phyloP scores from a whole-genome alignment of 805 yeast genomes.

The Spencermartinsiella europaea region DNA sequence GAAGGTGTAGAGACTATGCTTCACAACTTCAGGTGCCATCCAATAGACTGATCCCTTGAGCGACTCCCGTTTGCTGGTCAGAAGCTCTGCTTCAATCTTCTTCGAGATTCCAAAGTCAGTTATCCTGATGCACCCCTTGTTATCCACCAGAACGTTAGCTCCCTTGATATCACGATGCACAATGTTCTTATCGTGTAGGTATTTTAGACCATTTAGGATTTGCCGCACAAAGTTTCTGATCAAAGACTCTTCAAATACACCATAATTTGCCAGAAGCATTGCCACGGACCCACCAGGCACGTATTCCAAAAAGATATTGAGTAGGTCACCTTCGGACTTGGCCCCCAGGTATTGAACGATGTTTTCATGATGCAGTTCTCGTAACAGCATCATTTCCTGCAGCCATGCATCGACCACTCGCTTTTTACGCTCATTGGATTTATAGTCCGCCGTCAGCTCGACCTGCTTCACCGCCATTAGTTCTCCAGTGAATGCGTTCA shows the following conservation, averaged over 20 bases:
- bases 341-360: constrained; percentile 92
- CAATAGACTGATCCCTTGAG: constrained; percentile 93
- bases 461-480: constrained; percentile 97
- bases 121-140: constrained; percentile 74
- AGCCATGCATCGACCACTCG: constrained; percentile 75
- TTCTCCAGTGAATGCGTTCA: constrained; percentile 90
- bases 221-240: constrained; percentile 69
- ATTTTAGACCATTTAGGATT: constrained; percentile 67
- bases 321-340: constrained; percentile 58
- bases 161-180: constrained; percentile 88
- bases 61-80: constrained; percentile 58
- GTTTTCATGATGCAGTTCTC: constrained; percentile 81
- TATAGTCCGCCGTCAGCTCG: constrained; percentile 47
- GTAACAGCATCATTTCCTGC: constrained; percentile 66
- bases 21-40: constrained; percentile 99
- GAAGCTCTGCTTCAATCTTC: constrained; percentile 53
- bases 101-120: constrained; percentile 84
- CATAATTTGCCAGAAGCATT: constrained; percentile 63
- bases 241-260: constrained; percentile 74
- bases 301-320: constrained; percentile 77
- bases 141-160: constrained; percentile 77
- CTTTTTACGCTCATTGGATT: constrained; percentile 34
- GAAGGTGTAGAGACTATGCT: constrained; percentile 83
- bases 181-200: constrained; percentile 68
- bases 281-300: constrained; percentile 73